These are phyloP conservation scores for Lasiosphaeria hispida DNA, from an alignment of 495 filamentous ascomycete genomes.

Conservation along the genomic window DNA sequence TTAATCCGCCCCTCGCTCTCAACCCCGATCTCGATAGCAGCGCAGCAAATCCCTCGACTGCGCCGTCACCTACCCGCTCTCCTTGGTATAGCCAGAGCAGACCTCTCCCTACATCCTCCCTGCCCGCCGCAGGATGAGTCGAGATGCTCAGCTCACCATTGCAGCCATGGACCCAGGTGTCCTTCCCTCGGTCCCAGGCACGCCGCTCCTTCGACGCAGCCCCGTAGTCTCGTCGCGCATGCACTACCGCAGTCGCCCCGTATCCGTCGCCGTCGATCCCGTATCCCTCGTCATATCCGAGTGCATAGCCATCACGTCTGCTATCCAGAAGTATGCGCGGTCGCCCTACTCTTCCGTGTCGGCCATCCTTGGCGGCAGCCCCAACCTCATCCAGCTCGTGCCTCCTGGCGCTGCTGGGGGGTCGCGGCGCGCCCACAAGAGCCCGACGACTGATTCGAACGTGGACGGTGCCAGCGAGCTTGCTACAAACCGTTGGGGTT, in stretches of 20 bases:
- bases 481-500: slow-evolving; percentile 70
- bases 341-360: slow-evolving; percentile 97
- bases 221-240: slow-evolving; percentile 34
- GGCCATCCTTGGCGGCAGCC: slow-evolving; percentile 84
- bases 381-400: slow-evolving; percentile 50
- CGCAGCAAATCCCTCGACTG: background rate
- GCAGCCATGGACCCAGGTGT: slow-evolving; percentile 35
- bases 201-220: slow-evolving; percentile 20
- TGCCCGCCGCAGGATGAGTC: slow-evolving; percentile 38
- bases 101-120: slow-evolving; percentile 34
- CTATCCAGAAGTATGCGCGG: slow-evolving; percentile 95
- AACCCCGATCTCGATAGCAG: too few relatives aligned
- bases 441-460: slow-evolving; percentile 18
- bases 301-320: slow-evolving; percentile 97
- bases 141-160: slow-evolving; percentile 37
- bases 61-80: background rate
- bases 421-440: slow-evolving; percentile 34
- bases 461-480: slow-evolving; percentile 39
- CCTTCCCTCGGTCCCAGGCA: slow-evolving; percentile 21
- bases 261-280: slow-evolving; percentile 85
- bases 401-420: slow-evolving; percentile 34
- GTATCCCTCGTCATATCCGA: slow-evolving; percentile 96
- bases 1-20: too few relatives aligned
- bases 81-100: background rate
- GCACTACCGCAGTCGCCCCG: slow-evolving; percentile 49